A percentile compares a stretch with the other conserved stretches of the same genome.
Evolutionary conservation across 1,284 basidiomycete species (phyloP).

Genomic region (Trametes polyzona): DNA sequence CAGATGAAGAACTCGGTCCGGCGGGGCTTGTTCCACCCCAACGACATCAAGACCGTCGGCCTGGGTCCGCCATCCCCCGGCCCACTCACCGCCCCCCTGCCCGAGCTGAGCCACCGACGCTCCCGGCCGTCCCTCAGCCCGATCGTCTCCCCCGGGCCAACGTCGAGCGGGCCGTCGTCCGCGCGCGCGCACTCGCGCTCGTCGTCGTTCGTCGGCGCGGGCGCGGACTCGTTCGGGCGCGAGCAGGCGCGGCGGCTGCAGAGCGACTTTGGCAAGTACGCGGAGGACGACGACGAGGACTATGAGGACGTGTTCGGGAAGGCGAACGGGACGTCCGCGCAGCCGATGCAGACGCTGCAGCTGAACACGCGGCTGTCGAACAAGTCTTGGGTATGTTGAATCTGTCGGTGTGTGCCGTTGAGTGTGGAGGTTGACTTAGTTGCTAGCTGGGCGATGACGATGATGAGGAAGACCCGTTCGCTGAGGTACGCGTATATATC

Average conservation of each 20-base stretch:
- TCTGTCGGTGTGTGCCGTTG: background rate
- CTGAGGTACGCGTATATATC: conserved; percentile 60
- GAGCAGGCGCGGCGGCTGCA: conserved; percentile 60
- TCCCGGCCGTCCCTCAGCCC: conserved; percentile 53
- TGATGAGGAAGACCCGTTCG: conserved; percentile 94
- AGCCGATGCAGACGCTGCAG: conserved; percentile 71
- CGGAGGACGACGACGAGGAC: conserved; percentile 84
- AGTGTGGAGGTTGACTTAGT: background rate
- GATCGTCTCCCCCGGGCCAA: conserved; percentile 26
- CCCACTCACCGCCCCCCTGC: conserved; percentile 68
- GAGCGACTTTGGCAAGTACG: conserved; percentile 79
- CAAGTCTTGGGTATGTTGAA: conserved; percentile 77
- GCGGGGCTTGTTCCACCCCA: conserved; percentile 83
- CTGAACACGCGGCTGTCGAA: conserved; percentile 85
- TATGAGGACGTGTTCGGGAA: conserved; percentile 93
- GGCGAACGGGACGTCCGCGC: conserved; percentile 63
- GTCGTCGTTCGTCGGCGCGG: conserved; percentile 53
- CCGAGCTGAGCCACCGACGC: conserved; percentile 48
- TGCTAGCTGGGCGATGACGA: conserved; percentile 76
- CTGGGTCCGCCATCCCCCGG: conserved; percentile 51
- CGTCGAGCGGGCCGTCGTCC: conserved; percentile 25
- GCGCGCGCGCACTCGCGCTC: conserved; percentile 46
- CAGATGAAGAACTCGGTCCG: conserved; percentile 74
- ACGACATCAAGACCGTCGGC: conserved; percentile 81
- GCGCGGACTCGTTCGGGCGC: conserved; percentile 62